Conservation (phyloP, 1,139 yeast species). For the Casaregolazyma lundiana region DNA sequence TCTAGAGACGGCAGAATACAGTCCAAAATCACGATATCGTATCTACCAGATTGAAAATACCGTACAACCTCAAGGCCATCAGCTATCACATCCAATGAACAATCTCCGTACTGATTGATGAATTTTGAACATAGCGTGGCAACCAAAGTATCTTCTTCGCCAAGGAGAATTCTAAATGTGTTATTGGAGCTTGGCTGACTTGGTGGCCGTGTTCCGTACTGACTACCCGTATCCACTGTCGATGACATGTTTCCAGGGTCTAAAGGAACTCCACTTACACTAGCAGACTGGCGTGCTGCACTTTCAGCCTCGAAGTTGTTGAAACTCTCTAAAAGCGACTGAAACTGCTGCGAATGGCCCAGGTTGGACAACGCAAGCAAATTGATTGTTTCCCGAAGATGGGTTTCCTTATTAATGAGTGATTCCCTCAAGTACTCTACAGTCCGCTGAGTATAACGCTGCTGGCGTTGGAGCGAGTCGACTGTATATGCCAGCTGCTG, state of each 20-base stretch:
- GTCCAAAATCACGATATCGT: constrained; percentile 86
- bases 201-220: neutral
- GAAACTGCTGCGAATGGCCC: constrained; percentile 10
- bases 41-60: constrained; percentile 58
- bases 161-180: constrained; percentile 52
- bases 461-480: constrained; percentile 4
- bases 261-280: neutral
- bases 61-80: constrained; percentile 89
- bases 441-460: constrained; percentile 5
- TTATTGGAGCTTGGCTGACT: neutral
- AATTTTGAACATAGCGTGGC: constrained; percentile 52
- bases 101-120: constrained; percentile 71
- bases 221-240: neutral
- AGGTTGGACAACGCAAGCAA: constrained; percentile 5
- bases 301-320: constrained; percentile 6
- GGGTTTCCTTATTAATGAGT: constrained; percentile 3
- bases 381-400: constrained; percentile 8
- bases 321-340: constrained; percentile 6
- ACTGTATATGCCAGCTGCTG: constrained; percentile 3
- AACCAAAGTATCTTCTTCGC: constrained; percentile 83
- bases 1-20: constrained; percentile 92
- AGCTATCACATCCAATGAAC: constrained; percentile 86
- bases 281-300: constrained; percentile 4
- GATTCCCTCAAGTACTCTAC: constrained; percentile 6
- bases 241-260: neutral